Conservation (phyloP, 2,329 filamentous ascomycete genomes). For the Exophiala aquamarina region DNA sequence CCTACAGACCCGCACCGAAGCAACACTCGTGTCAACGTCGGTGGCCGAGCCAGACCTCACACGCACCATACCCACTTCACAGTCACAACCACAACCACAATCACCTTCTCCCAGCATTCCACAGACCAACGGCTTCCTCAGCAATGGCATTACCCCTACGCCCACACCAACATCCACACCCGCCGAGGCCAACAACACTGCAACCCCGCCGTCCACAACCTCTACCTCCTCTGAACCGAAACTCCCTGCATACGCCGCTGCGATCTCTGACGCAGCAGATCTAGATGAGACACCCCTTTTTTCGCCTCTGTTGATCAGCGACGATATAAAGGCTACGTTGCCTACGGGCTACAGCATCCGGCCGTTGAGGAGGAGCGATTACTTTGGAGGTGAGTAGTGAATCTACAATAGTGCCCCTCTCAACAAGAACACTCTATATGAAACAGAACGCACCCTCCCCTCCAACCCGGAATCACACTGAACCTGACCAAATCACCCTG, state of each 20-base stretch:
- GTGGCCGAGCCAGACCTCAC: conserved; percentile 5
- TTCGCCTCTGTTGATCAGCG: conserved; percentile 72
- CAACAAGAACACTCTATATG: no score
- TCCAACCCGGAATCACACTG: neutral
- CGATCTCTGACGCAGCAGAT: conserved; percentile 1
- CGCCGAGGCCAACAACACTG: neutral
- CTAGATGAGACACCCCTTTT: conserved; percentile 66
- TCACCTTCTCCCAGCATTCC: neutral
- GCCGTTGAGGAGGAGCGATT: conserved; percentile 76
- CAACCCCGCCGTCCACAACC: neutral
- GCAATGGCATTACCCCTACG: neutral
- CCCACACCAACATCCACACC: conserved; percentile 5
- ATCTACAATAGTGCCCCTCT: no score
- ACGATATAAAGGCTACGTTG: conserved; percentile 68
- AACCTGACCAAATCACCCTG: neutral
- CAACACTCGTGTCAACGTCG: conserved; percentile 13
- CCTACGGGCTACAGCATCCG: conserved; percentile 82
- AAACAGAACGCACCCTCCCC: no score
- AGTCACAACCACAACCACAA: neutral
- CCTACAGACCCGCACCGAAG: conserved; percentile 22
- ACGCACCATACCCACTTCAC: conserved; percentile 4
- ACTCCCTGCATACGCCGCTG: neutral
- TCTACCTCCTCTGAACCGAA: neutral
- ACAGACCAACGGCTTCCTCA: neutral
- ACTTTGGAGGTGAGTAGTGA: conserved; percentile 52